Evolutionary conservation across 2,329 filamentous ascomycete species (phyloP).

Genomic region (Dactylellina haptotyla): DNA sequence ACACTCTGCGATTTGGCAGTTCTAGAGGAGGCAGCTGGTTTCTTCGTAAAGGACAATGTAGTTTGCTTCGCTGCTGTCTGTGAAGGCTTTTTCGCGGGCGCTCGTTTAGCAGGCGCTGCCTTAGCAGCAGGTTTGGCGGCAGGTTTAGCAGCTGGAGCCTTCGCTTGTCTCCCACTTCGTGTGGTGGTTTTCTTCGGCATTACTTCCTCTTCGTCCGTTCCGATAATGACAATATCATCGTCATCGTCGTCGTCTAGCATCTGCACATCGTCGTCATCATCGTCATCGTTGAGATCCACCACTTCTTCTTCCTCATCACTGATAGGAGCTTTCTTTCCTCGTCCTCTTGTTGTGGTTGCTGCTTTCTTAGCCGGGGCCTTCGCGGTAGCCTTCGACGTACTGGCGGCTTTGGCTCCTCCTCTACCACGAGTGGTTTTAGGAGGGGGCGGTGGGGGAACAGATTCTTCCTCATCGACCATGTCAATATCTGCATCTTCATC

Average conservation of each 20-base stretch:
- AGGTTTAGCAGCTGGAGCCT: slow-evolving; percentile 56
- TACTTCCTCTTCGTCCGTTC: slow-evolving; percentile 67
- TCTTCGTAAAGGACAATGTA: slow-evolving; percentile 39
- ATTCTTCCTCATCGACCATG: slow-evolving; percentile 64
- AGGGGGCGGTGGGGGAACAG: slow-evolving; percentile 61
- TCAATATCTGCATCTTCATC: slow-evolving; percentile 59
- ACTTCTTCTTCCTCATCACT: slow-evolving; percentile 61
- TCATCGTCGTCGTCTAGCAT: slow-evolving; percentile 62
- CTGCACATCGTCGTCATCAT: slow-evolving; percentile 63
- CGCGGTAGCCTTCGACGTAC: slow-evolving; percentile 59
- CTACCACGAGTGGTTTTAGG: slow-evolving; percentile 42
- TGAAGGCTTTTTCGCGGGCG: slow-evolving; percentile 61
- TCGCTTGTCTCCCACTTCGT: slow-evolving; percentile 50
- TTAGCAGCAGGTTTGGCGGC: slow-evolving; percentile 62
- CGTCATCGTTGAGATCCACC: slow-evolving; percentile 61
- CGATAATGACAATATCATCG: slow-evolving; percentile 66
- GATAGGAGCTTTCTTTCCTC: slow-evolving; percentile 60
- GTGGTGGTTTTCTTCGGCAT: slow-evolving; percentile 57
- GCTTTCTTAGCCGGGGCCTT: slow-evolving; percentile 59
- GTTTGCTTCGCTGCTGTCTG: slow-evolving; percentile 36
- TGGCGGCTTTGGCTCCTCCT: slow-evolving; percentile 49
- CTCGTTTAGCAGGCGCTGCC: slow-evolving; percentile 59
- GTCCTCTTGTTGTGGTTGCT: slow-evolving; percentile 56
- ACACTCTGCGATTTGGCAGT: slow-evolving; percentile 30
- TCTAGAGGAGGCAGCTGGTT: slow-evolving; percentile 8